Evolutionary conservation across 345 rosid genomes (phyloP).

Genomic region (Rhodomyrtus tomentosa): DNA sequence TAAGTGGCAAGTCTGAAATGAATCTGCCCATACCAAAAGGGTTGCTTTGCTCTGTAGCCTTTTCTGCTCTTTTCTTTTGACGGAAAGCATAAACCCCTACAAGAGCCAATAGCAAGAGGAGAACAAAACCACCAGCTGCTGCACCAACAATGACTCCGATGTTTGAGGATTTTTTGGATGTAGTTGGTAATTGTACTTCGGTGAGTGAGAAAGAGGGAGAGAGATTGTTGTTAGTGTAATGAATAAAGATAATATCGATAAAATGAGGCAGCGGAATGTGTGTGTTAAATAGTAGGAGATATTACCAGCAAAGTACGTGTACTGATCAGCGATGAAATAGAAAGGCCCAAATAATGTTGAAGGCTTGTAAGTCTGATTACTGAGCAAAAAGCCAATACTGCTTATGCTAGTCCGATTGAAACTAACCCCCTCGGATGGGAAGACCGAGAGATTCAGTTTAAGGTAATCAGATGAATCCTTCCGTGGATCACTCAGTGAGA

Average conservation of each 20-base stretch:
- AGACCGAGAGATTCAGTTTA: slow-evolving; percentile 29
- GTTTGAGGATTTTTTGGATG: slow-evolving; percentile 29
- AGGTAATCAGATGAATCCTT: slow-evolving; percentile 31
- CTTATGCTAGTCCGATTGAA: slow-evolving; percentile 37
- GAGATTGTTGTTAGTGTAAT: neutral
- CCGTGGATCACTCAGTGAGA: slow-evolving; percentile 44
- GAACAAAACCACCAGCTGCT: slow-evolving; percentile 37
- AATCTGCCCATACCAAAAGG: slow-evolving; percentile 50
- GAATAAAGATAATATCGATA: neutral
- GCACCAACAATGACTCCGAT: slow-evolving; percentile 56
- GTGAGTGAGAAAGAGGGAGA: neutral
- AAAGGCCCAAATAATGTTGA: slow-evolving; percentile 50
- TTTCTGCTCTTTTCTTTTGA: slow-evolving; percentile 66
- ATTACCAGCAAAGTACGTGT: slow-evolving; percentile 42
- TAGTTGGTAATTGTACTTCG: slow-evolving; percentile 1
- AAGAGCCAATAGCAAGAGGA: slow-evolving; percentile 35
- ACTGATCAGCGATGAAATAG: slow-evolving; percentile 23
- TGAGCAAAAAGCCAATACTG: slow-evolving; percentile 37
- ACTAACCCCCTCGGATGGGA: slow-evolving; percentile 33
- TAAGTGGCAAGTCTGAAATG: neutral
- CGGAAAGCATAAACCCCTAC: slow-evolving; percentile 62
- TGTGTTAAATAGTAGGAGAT: neutral
- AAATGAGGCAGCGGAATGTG: neutral
- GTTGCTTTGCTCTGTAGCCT: slow-evolving; percentile 44
- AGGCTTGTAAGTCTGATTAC: slow-evolving; percentile 58